phyloP scores from a whole-genome alignment of 768 basidiomycete species.

The Sarcodon sp. region DNA sequence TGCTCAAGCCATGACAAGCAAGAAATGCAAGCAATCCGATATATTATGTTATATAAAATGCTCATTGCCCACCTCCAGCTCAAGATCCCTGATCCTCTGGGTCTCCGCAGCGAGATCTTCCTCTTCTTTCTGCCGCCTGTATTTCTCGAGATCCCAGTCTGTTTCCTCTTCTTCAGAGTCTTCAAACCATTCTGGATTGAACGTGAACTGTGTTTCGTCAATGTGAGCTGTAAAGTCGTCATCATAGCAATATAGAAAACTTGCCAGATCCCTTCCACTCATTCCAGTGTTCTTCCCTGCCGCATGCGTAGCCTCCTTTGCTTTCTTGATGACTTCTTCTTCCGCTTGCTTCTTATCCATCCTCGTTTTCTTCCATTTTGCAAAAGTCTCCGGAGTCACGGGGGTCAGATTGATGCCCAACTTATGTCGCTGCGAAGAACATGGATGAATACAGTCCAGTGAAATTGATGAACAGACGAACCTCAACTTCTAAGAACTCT shows the following conservation, averaged over 20 bases:
- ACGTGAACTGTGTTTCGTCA: constrained; percentile 57
- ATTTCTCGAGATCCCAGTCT: constrained; percentile 39
- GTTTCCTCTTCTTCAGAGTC: constrained; percentile 47
- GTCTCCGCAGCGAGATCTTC: constrained; percentile 44
- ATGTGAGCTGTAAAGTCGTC: background rate
- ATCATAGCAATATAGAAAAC: constrained; percentile 11
- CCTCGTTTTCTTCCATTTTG: constrained; percentile 89
- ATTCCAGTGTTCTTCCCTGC: constrained; percentile 90
- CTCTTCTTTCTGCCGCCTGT: constrained; percentile 49
- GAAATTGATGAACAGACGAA: constrained; percentile 18
- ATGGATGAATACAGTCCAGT: background rate
- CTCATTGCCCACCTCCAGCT: constrained; percentile 19
- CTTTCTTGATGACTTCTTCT: constrained; percentile 62
- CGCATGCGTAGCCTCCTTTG: constrained; percentile 68
- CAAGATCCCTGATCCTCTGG: constrained; percentile 32
- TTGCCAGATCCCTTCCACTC: constrained; percentile 89
- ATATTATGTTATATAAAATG: no score
- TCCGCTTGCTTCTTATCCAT: constrained; percentile 94
- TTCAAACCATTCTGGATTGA: constrained; percentile 91
- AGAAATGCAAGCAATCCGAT: no score
- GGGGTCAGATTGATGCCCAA: constrained; percentile 83
- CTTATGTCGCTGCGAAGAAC: constrained; percentile 69
- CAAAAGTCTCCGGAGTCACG: constrained; percentile 85
- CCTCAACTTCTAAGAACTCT: constrained; percentile 97
- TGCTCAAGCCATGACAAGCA: background rate